These are phyloP conservation scores for Diversispora eburnea DNA, from an alignment of 192 early-diverging fungal genomes.

Conservation along the genomic window DNA sequence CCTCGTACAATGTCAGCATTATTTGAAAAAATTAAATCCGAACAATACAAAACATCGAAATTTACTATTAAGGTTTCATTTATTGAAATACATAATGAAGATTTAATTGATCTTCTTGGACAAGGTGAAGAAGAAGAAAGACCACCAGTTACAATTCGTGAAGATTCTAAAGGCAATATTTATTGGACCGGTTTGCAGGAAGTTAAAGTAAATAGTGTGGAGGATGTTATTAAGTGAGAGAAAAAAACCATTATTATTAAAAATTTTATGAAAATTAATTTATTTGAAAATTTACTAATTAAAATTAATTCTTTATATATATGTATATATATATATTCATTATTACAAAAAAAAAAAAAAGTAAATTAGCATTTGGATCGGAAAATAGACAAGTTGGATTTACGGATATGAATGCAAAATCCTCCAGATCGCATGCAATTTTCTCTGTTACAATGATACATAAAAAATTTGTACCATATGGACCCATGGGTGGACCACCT, in stretches of 20 bases:
- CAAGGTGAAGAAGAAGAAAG: conserved; percentile 51
- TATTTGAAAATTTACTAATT: not conserved
- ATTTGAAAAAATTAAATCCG: conserved; percentile 42
- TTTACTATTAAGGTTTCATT: conserved; percentile 75
- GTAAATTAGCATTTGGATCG: conserved; percentile 65
- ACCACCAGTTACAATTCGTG: conserved; percentile 69
- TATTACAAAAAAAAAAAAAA: not conserved
- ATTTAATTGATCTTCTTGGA: conserved; percentile 86
- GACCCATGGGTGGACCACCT: conserved; percentile 29
- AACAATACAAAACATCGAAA: conserved; percentile 30
- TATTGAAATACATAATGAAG: conserved; percentile 97
- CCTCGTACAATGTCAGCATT: conserved; percentile 67
- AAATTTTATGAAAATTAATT: conserved; percentile 16
- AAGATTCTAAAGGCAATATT: conserved; percentile 87
- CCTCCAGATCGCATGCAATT: conserved; percentile 95
- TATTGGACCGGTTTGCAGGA: conserved; percentile 83
- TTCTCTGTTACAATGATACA: conserved; percentile 89
- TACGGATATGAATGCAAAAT: conserved; percentile 96
- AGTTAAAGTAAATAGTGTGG: conserved; percentile 60
- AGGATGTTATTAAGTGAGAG: conserved; percentile 67
- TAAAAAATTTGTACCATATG: conserved; percentile 45
- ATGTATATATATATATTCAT: not conserved
- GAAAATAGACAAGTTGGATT: conserved; percentile 80
- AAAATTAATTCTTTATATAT: not conserved
- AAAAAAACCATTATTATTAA: not conserved